phyloP scores from a whole-genome alignment of 179 eudicot genomes.

The Spinacia oleracea region DNA sequence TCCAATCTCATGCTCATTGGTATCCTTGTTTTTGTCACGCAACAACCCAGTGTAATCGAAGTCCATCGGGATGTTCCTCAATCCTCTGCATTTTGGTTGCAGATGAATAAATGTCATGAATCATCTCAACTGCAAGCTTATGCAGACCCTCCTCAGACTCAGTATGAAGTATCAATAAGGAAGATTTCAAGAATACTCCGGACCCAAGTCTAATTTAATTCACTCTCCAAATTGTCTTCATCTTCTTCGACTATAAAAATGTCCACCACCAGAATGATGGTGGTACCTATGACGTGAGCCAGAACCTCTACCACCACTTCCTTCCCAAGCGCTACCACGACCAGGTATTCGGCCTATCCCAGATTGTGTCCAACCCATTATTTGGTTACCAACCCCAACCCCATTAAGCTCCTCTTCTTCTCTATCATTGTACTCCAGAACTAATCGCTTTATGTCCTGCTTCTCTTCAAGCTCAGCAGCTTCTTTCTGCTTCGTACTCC shows the following conservation, averaged over 20 bases:
- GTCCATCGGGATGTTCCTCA: neutral
- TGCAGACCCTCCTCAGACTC: neutral
- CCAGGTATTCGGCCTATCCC: constrained; percentile 50
- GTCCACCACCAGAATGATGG: constrained; percentile 70
- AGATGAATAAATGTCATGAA: neutral
- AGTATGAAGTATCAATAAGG: neutral
- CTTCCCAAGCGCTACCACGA: constrained; percentile 74
- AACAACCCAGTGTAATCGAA: neutral
- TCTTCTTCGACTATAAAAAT: constrained; percentile 63
- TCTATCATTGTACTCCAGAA: constrained; percentile 91
- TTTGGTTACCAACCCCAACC: constrained; percentile 51
- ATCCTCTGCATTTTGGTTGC: neutral
- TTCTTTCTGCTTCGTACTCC: constrained; percentile 91
- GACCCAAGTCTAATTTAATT: neutral
- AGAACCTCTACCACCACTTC: constrained; percentile 55
- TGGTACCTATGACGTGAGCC: constrained; percentile 67
- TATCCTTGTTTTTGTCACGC: neutral
- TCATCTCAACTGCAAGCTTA: neutral
- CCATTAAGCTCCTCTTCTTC: constrained; percentile 93
- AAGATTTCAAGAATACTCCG: neutral
- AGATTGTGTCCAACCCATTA: constrained; percentile 60
- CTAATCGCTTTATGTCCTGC: constrained; percentile 89
- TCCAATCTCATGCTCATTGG: neutral
- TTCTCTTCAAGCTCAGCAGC: constrained; percentile 98
- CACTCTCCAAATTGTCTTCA: constrained; percentile 26